phyloP scores from a whole-genome alignment of 2,329 filamentous ascomycete species.

The Dactylonectria macrodidyma region DNA sequence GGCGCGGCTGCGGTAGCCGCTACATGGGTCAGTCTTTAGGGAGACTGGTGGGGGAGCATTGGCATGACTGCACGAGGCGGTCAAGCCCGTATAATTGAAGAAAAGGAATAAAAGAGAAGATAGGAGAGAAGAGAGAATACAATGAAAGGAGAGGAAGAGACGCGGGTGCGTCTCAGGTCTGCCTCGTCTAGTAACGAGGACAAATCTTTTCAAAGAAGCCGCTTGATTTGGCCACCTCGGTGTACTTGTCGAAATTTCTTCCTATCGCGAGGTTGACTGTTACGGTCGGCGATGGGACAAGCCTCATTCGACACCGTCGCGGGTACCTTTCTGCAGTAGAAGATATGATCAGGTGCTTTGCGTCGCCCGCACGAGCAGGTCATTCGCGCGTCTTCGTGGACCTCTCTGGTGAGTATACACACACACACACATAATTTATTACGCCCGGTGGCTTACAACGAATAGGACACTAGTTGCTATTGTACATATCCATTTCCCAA shows the following conservation, averaged over 20 bases:
- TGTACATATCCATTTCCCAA: too few species aligned
- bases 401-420: too few species aligned
- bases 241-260: conserved; percentile 32
- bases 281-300: too few species aligned
- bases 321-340: conserved; percentile 26
- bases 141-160: conserved; percentile 9
- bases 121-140: not conserved
- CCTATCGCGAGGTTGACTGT: conserved; percentile 3
- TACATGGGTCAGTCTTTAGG: not conserved
- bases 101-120: conserved; percentile 14
- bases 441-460: too few species aligned
- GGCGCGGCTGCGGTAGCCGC: conserved; percentile 13
- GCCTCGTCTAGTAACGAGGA: conserved; percentile 22
- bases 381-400: conserved; percentile 13
- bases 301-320: conserved; percentile 13
- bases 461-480: too few species aligned
- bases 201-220: conserved; percentile 31
- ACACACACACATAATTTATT: too few species aligned
- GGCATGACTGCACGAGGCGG: not conserved
- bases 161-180: not conserved
- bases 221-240: conserved; percentile 23
- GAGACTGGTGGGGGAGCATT: conserved; percentile 5
- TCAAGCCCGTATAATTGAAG: conserved; percentile 19
- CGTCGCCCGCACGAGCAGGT: conserved; percentile 16
- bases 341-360: conserved; percentile 21